These are phyloP conservation scores for Hylodesmum podocarpum DNA, from an alignment of 306 rosid species.

Conservation along the genomic window DNA sequence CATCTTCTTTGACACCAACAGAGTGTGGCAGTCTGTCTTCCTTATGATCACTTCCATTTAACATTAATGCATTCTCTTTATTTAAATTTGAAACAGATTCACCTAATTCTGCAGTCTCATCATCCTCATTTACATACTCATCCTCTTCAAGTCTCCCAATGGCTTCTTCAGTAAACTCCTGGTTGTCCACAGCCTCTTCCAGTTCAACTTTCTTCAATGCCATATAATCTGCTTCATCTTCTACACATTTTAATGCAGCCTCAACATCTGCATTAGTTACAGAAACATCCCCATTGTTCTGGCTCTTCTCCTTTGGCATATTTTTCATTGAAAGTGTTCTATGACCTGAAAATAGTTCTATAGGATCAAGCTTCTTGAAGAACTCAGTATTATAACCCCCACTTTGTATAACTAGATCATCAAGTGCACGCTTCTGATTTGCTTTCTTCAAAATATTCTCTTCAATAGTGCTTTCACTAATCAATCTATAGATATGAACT, in stretches of 20 bases:
- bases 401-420: slow-evolving; percentile 95
- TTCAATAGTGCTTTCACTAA: slow-evolving; percentile 95
- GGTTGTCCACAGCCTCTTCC: slow-evolving; percentile 98
- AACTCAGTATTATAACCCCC: slow-evolving; percentile 97
- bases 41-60: slow-evolving; percentile 48
- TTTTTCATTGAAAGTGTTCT: slow-evolving; percentile 63
- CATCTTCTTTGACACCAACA: slow-evolving; percentile 66
- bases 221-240: slow-evolving; percentile 99
- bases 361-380: slow-evolving; percentile 96
- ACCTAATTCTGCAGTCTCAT: slow-evolving; percentile 67
- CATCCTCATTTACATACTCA: slow-evolving; percentile 86
- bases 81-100: slow-evolving; percentile 48
- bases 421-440: slow-evolving; percentile 97
- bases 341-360: slow-evolving; percentile 92
- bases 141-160: slow-evolving; percentile 94
- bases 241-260: slow-evolving; percentile 86
- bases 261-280: slow-evolving; percentile 85
- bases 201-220: slow-evolving; percentile 92
- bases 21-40: slow-evolving; percentile 63
- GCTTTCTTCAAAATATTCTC: slow-evolving; percentile 98
- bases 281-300: slow-evolving; percentile 57
- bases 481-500: slow-evolving; percentile 91
- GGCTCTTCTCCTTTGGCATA: slow-evolving; percentile 64
- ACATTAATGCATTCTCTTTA: slow-evolving; percentile 51
- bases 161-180: slow-evolving; percentile 96